Evolutionary conservation across 306 rosid species (phyloP), one percentile per base, ranked within the genome.

Genomic region (Ochetophila trinervis): DNA sequence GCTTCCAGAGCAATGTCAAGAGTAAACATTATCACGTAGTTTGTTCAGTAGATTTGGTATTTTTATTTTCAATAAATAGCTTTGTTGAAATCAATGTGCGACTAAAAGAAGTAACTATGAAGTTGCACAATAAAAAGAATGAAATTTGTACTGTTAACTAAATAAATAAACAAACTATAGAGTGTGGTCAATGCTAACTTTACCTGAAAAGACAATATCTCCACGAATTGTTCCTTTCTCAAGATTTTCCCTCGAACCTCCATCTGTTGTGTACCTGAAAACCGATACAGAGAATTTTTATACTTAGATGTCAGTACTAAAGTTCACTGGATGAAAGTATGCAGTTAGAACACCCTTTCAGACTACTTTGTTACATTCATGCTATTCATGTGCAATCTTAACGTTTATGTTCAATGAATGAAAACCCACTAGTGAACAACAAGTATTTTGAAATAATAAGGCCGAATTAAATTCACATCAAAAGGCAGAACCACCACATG

Each of bases 241-340:
- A 55, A 92, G 95, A 72, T 73, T 76, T 67, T 87, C 95, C 83
- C 87, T 84, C 13, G 85, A 20, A 23, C 96, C 98, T 77, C 98
- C 98, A 79, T 92, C 98, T 75, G 98, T 92, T 57, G 96, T 92
- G 77, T 92, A 92, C 78, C 98, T 92, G 71, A 56, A 70, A 59
- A 49, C 49, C 57, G 17, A 57, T 53, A 66, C 58, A 58, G 51
- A 66, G 42, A n/a, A 44, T 48, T 27, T 36, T 6, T 12, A 40
- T 8, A 40, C 8, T 62, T 58, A 71, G 11, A 3, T 56, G 64
- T 70, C 60, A 71, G 45, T 19, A 67, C 52, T 20, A 44, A 42
- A 60, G 18, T 56, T 13, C 65, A 52, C 22, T 49, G 45, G 34
- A 63, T 44, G 16, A 40, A 62, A 62, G 62, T 11, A 30, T 40